Base-by-base conservation (phyloP, 495 filamentous ascomycete species). In the Aspergillus nidulans region DNA sequence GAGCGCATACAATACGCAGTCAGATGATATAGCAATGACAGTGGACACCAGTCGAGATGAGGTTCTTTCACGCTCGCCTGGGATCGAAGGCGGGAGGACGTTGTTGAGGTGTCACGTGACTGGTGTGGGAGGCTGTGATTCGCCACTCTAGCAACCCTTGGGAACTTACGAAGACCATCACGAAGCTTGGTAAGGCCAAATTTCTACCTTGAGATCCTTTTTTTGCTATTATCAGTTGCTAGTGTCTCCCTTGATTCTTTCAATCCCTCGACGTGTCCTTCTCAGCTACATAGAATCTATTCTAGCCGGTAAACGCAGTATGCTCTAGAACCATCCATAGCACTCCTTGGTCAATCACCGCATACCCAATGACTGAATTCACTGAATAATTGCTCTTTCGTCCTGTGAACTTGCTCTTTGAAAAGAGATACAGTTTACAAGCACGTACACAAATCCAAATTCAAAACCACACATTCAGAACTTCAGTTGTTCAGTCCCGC, bases 31-130 rank as follows among this genome's bases (percentile, higher is more conserved):
- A 56, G 52, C 50, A 63, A 60, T 59, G 56, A 46, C 28, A 45
- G 32, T 59, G 53, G 23, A 42, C 40, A 47, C 53, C 47, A 25
- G 63, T 55, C 41, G 55, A 60, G 61, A 53, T 43, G 57, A 57
- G 54, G 52, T 42, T 53, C 47, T 49, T 49, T 49, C 25, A 20
- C 45, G 6, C 53, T 49, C 53, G 66, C 69, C 71, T 74, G 68
- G 68, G 68, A 70, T 58, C 69, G 63, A 72, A 68, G 68, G 73
- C 70, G 69, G 68, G 69, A 74, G 58, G 72, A 69, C 49, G 50
- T 23, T 59, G 54, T n/a, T n/a, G n/a, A n/a, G n/a, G 48, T 53
- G 62, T 71, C 68, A 71, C 62, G 63, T 69, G 60, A 57, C 48
- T 49, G 55, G 59, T 46, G 47, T 51, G 40, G 52, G 28, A 26